These are phyloP conservation scores for Brettanomyces anomalus DNA, from an alignment of 805 yeast genomes.

Conservation along the genomic window DNA sequence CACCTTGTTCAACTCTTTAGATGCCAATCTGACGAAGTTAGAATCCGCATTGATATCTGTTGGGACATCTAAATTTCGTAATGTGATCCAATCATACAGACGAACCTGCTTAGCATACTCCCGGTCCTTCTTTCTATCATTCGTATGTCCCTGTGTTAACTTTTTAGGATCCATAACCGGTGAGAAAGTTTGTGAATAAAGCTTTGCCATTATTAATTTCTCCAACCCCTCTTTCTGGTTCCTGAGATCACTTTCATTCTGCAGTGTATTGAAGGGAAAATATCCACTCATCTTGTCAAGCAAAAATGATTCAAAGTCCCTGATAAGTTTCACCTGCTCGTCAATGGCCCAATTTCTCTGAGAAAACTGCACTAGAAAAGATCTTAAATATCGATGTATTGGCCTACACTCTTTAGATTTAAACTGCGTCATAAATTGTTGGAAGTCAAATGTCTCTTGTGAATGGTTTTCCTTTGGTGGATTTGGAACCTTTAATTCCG, in stretches of 20 bases:
- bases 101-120: conserved; percentile 37
- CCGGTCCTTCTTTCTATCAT: conserved; percentile 59
- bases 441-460: conserved; percentile 65
- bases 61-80: conserved; percentile 72
- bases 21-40: conserved; percentile 57
- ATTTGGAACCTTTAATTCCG: conserved; percentile 16
- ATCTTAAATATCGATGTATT: conserved; percentile 72
- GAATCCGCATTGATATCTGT: conserved; percentile 35
- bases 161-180: conserved; percentile 41
- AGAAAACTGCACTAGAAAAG: conserved; percentile 72
- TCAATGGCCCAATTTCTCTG: conserved; percentile 59
- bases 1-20: conserved; percentile 66
- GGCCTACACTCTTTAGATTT: conserved; percentile 79
- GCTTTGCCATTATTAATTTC: conserved; percentile 80
- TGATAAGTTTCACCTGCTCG: conserved; percentile 71
- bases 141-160: conserved; percentile 46
- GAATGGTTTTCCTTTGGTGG: conserved; percentile 22
- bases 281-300: conserved; percentile 48
- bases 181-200: conserved; percentile 71
- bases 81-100: conserved; percentile 48
- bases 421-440: conserved; percentile 62
- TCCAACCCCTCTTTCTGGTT: conserved; percentile 89
- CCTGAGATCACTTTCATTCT: conserved; percentile 43
- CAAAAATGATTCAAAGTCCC: conserved; percentile 70
- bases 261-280: conserved; percentile 67